These are phyloP conservation scores for Sclerotinia borealis DNA, from an alignment of 2,329 filamentous ascomycete species.

Conservation along the genomic window DNA sequence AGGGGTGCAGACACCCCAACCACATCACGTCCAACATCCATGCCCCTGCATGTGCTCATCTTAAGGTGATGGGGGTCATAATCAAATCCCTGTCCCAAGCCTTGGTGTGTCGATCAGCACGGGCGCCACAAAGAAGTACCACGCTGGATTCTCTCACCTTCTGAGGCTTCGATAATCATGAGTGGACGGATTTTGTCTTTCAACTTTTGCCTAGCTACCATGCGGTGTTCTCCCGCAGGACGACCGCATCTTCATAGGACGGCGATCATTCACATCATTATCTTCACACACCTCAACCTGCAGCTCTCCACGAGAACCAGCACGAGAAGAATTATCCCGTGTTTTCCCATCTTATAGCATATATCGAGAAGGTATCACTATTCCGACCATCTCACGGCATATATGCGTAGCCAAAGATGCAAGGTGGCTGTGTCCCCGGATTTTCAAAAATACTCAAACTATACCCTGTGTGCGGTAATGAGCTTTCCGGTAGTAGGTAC, in stretches of 20 bases:
- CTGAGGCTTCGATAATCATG: conserved; percentile 2
- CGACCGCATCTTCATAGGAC: conserved; percentile 11
- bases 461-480: conserved; percentile 3
- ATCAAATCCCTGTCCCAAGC: conserved; percentile 4
- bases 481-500: conserved; percentile 11
- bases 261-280: conserved; percentile 14
- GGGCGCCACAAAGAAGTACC: conserved; percentile 14
- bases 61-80: conserved; percentile 14
- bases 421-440: conserved; percentile 14
- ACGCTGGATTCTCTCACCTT: conserved; percentile 7
- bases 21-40: conserved; percentile 11
- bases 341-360: conserved; percentile 9
- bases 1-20: conserved; percentile 13
- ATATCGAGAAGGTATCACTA: conserved; percentile 3
- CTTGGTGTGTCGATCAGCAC: conserved; percentile 12
- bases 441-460: conserved; percentile 4
- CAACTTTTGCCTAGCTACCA: conserved; percentile 5
- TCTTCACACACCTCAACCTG: conserved; percentile 10
- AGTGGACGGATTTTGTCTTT: conserved; percentile 6
- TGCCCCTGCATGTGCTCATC: conserved; percentile 14
- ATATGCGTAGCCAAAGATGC: neutral
- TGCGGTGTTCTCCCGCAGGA: conserved; percentile 13
- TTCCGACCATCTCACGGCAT: neutral
- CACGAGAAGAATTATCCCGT: conserved; percentile 12
- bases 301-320: conserved; percentile 14